Conservation (phyloP, 1,284 basidiomycete genomes). For the Phlebopus sp. region DNA sequence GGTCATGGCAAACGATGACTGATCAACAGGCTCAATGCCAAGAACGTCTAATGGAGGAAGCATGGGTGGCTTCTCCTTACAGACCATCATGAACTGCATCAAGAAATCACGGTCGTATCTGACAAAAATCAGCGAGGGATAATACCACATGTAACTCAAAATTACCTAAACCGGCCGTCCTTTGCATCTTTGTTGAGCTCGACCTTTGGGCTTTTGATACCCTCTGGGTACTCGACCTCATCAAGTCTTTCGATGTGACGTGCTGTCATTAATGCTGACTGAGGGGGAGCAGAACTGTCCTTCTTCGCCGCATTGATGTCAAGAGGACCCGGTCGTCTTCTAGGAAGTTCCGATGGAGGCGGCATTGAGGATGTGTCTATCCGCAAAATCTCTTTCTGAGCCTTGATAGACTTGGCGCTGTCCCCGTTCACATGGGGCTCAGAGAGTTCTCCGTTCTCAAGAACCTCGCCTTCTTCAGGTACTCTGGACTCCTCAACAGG, state of each 20-base stretch:
- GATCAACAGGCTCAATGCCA: conserved; percentile 80
- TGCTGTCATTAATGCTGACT: conserved; percentile 58
- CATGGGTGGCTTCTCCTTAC: conserved; percentile 91
- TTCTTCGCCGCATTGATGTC: conserved; percentile 52
- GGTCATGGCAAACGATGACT: conserved; percentile 46
- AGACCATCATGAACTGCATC: conserved; percentile 94
- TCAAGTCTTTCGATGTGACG: conserved; percentile 80
- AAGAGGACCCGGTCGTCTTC: conserved; percentile 68
- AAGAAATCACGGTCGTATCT: conserved; percentile 98
- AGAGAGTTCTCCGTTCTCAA: conserved; percentile 28
- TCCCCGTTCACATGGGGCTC: conserved; percentile 29
- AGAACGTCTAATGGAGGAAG: conserved; percentile 90
- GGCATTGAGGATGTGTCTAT: conserved; percentile 55
- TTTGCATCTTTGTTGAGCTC: conserved; percentile 86
- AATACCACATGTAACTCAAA: background rate
- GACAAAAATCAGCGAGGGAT: background rate
- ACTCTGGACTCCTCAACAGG: conserved; percentile 24
- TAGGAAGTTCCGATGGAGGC: conserved; percentile 34
- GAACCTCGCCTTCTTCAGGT: conserved; percentile 38
- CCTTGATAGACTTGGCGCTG: conserved; percentile 36
- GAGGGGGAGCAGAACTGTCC: conserved; percentile 42
- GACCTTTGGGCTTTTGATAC: conserved; percentile 78
- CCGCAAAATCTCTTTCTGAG: conserved; percentile 52
- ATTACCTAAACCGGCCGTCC: conserved; percentile 85
- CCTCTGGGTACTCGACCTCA: conserved; percentile 79